A percentile compares a stretch with the other conserved stretches of the same genome.
Conservation (phyloP, 2,329 filamentous ascomycete genomes). For the Penicillium sp. region DNA sequence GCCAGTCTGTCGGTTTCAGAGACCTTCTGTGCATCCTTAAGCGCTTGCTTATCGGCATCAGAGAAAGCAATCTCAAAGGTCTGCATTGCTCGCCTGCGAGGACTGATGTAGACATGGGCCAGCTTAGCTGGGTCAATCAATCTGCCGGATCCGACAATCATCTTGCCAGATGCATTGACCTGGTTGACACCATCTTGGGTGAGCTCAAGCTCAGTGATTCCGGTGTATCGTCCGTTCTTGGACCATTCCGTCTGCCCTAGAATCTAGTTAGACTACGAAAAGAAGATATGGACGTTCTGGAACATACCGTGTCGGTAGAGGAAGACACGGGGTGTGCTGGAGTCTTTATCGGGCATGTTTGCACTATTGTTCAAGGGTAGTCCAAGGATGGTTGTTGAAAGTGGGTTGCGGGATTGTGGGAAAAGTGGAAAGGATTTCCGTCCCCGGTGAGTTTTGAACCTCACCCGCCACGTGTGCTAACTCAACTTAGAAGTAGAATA, state of each 20-base stretch:
- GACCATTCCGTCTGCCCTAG: slow-evolving; percentile 50
- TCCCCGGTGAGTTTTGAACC: background rate
- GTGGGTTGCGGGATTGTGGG: slow-evolving; percentile 6
- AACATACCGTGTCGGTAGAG: slow-evolving; percentile 40
- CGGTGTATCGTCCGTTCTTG: slow-evolving; percentile 49
- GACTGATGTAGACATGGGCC: slow-evolving; percentile 52
- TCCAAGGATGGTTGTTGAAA: background rate
- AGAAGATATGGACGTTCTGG: background rate
- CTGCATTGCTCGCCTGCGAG: slow-evolving; percentile 49
- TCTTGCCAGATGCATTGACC: slow-evolving; percentile 46
- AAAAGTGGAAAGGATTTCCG: slow-evolving; percentile 1
- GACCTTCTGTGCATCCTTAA: slow-evolving; percentile 37
- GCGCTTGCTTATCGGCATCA: slow-evolving; percentile 23
- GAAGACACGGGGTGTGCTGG: slow-evolving; percentile 41
- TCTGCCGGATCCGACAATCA: slow-evolving; percentile 52
- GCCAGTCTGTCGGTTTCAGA: slow-evolving; percentile 53
- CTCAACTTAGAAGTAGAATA: background rate
- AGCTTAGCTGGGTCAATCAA: slow-evolving; percentile 54
- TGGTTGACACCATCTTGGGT: slow-evolving; percentile 46
- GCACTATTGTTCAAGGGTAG: background rate
- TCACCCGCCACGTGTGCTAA: slow-evolving; percentile 2
- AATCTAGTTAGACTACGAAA: background rate
- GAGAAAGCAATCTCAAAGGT: slow-evolving; percentile 52
- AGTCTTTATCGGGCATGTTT: slow-evolving; percentile 42
- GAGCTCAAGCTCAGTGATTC: slow-evolving; percentile 47